Conservation (phyloP, 345 rosid genomes). For the Gossypium bickii region DNA sequence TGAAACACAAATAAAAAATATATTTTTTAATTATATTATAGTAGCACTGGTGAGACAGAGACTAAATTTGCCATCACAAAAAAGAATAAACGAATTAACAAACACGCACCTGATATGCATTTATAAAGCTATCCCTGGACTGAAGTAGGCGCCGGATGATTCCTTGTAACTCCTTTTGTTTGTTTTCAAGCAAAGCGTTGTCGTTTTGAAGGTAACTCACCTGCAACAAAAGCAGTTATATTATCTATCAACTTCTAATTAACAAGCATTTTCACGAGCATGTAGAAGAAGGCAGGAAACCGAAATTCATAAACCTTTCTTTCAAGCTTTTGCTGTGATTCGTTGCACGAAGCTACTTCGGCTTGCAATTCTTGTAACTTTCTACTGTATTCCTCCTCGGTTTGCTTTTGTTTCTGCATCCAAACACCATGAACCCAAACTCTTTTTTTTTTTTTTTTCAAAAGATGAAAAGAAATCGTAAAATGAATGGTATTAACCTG, state of each 20-base stretch:
- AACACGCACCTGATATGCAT: slow-evolving; percentile 55
- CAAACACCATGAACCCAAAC: slow-evolving; percentile 13
- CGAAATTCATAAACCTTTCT: slow-evolving; percentile 41
- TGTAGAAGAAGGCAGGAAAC: slow-evolving; percentile 9
- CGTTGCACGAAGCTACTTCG: slow-evolving; percentile 51
- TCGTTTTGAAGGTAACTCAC: slow-evolving; percentile 64
- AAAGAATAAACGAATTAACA: background rate
- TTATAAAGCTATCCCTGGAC: slow-evolving; percentile 53
- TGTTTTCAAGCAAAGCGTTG: slow-evolving; percentile 56
- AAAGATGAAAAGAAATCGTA: background rate
- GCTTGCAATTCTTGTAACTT: slow-evolving; percentile 55
- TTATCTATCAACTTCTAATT: slow-evolving; percentile 6
- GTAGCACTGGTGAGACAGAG: too few relatives aligned
- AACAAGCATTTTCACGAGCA: slow-evolving; percentile 27
- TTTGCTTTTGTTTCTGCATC: slow-evolving; percentile 64
- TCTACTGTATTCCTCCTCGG: slow-evolving; percentile 59
- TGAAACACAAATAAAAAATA: background rate
- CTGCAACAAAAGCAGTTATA: slow-evolving; percentile 26
- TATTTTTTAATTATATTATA: too few relatives aligned
- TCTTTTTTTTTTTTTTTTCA: slow-evolving; percentile 6
- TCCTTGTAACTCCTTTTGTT: slow-evolving; percentile 54
- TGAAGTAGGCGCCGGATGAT: slow-evolving; percentile 59
- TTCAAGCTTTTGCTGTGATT: slow-evolving; percentile 49
- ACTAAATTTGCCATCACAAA: background rate
- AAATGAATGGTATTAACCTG: slow-evolving; percentile 39